These are phyloP conservation scores for Leccinum broughii DNA, from an alignment of 768 basidiomycete species.

Conservation along the genomic window DNA sequence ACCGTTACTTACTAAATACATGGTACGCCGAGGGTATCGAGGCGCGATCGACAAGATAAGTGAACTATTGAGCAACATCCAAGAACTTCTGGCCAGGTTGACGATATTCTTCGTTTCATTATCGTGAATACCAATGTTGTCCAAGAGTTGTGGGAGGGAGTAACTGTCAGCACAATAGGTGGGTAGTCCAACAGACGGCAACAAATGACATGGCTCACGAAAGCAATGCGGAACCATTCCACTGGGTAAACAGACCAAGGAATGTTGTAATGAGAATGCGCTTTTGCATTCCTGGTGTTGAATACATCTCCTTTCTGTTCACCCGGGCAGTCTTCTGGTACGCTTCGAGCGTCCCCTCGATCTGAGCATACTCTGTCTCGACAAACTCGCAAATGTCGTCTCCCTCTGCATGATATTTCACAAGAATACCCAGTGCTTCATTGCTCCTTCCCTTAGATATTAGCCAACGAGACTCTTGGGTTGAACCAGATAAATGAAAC, in stretches of 20 bases:
- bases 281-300: too few relatives aligned
- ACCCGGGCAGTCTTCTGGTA: too few relatives aligned
- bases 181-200: not conserved
- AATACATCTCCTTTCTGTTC: too few relatives aligned
- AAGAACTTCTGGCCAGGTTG: not conserved
- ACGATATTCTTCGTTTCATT: not conserved
- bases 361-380: not conserved
- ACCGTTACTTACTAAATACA: not conserved
- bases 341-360: not conserved
- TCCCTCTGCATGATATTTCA: too few relatives aligned
- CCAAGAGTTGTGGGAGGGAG: not conserved
- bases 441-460: not conserved
- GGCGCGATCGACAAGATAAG: not conserved
- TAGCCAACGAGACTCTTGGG: not conserved
- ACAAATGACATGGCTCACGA: not conserved
- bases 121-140: not conserved
- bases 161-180: not conserved
- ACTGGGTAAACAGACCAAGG: not conserved
- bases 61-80: not conserved
- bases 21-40: not conserved
- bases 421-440: not conserved
- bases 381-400: not conserved
- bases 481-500: not conserved
- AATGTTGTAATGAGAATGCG: too few relatives aligned
- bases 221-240: not conserved